Evolutionary conservation across 352 stramenopile genomes (phyloP).

Genomic region (Globisporangium nodosum): DNA sequence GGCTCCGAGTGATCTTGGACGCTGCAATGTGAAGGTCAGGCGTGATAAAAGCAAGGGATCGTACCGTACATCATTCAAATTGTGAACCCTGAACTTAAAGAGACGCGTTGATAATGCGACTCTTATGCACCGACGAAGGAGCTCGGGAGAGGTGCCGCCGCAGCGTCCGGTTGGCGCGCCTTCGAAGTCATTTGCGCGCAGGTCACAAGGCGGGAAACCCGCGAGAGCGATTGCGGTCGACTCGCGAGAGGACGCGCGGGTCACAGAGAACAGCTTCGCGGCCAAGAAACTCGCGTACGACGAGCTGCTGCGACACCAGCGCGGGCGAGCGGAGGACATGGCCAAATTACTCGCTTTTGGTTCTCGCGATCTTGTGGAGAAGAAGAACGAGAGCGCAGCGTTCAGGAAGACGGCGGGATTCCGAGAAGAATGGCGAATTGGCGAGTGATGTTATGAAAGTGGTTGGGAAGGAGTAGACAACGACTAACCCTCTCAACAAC

Average conservation of each 20-base stretch:
- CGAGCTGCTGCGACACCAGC: constrained; percentile 29
- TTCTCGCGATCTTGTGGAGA: background rate
- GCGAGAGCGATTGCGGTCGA: background rate
- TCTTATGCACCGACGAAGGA: too few relatives aligned
- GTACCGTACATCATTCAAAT: background rate
- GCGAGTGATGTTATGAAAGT: constrained; percentile 5
- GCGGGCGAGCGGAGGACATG: constrained; percentile 27
- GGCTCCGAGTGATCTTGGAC: too few relatives aligned
- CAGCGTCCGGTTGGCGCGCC: background rate
- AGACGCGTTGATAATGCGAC: background rate
- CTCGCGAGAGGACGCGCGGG: constrained; percentile 1
- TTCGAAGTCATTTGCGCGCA: background rate
- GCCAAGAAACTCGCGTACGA: constrained; percentile 27
- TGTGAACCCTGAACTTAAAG: background rate
- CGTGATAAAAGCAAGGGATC: background rate
- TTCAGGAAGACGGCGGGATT: constrained; percentile 15
- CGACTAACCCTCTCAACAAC: background rate
- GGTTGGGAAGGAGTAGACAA: background rate
- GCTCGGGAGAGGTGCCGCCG: too few relatives aligned
- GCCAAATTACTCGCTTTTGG: constrained; percentile 8
- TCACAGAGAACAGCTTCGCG: background rate
- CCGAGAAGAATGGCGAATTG: constrained; percentile 37
- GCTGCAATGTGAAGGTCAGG: too few relatives aligned
- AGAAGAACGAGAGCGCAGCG: constrained; percentile 5
- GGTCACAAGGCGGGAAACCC: background rate